Evolutionary conservation across 1,139 yeast genomes (phyloP), one percentile per base, ranked within the genome.

Genomic region (Meyerozyma guilliermondii): DNA sequence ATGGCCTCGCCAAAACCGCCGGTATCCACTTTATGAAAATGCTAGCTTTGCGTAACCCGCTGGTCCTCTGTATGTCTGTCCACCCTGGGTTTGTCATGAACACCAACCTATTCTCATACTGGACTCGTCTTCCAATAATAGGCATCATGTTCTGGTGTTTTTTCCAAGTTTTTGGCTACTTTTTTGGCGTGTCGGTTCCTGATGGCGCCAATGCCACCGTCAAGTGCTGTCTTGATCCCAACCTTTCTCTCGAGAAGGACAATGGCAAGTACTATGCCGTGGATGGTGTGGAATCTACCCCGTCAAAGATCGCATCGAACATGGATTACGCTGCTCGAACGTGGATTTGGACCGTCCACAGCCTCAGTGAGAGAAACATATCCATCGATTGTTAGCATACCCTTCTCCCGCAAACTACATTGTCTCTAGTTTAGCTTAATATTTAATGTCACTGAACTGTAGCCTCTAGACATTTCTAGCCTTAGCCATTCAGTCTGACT

Each of bases 21-120:
- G 86, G 87, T 1, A 86, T 88, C 38, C 96, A 87, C 53, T 76
- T 81, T 50, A 76, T 83, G 54, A 80, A 81, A 52, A 73, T 81
- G 63, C 59, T 88, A 33, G 78, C 92, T 0, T 66, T 78, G 39
- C 72, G 82, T 47, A 75, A 85, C 57, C 95, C 95, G 0, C 71
- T 78, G 28, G 70, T 88, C 7, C 60, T 82, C 29, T 78, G 83
- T 45, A 60, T 80, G 39, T 76, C 89, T 1, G 87, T 87, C 1
- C 94, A 87, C 55, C 96, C 96, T 0, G 97, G 97, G 0, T 75
- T 87, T 47, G 87, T 87, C 11, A 80, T 86, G 83, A 81, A 82
- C 54, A 83, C 96, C 4, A 83, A 83, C 50, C 60, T 85, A 40
- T 83, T 84, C 56, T 68, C 84, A 35, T 84, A 83, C 59, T 83